phyloP scores from a whole-genome alignment of 2,329 filamentous ascomycete genomes.

The Penicillium hordei region DNA sequence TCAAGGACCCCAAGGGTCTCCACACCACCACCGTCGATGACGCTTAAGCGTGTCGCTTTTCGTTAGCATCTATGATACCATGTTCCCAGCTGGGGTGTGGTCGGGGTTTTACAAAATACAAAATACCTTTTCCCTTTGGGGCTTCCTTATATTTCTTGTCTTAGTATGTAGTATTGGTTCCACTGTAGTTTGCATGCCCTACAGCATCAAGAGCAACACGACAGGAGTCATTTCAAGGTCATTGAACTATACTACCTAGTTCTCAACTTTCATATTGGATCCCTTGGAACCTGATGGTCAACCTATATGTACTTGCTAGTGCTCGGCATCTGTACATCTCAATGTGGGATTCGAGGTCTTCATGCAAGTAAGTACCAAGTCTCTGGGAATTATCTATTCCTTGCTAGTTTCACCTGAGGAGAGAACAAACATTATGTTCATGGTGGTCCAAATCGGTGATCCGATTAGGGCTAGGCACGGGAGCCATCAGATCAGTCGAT shows the following conservation, averaged over 20 bases:
- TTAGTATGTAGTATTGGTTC: background rate
- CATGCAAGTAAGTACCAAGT: too few species aligned
- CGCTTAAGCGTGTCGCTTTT: conserved; percentile 44
- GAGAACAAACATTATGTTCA: too few species aligned
- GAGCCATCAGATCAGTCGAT: too few species aligned
- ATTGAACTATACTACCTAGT: background rate
- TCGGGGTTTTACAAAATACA: conserved; percentile 28
- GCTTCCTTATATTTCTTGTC: conserved; percentile 2
- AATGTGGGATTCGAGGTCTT: too few species aligned
- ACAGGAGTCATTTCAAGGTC: too few species aligned
- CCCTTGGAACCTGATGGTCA: too few species aligned
- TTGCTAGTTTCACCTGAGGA: too few species aligned
- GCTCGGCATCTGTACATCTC: too few species aligned
- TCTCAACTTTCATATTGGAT: background rate
- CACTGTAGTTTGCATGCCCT: background rate
- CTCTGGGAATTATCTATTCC: too few species aligned
- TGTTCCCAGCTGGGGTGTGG: conserved; percentile 27
- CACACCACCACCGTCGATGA: conserved; percentile 83
- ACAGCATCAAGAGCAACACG: background rate
- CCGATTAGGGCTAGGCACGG: too few species aligned
- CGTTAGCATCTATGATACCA: conserved; percentile 29
- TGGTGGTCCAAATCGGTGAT: too few species aligned
- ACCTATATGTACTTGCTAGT: too few species aligned
- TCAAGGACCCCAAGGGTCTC: conserved; percentile 98
- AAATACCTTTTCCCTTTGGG: conserved; percentile 26